Evolutionary conservation across 148 eudicot genomes (phyloP).

Genomic region (Oxyria digyna): DNA sequence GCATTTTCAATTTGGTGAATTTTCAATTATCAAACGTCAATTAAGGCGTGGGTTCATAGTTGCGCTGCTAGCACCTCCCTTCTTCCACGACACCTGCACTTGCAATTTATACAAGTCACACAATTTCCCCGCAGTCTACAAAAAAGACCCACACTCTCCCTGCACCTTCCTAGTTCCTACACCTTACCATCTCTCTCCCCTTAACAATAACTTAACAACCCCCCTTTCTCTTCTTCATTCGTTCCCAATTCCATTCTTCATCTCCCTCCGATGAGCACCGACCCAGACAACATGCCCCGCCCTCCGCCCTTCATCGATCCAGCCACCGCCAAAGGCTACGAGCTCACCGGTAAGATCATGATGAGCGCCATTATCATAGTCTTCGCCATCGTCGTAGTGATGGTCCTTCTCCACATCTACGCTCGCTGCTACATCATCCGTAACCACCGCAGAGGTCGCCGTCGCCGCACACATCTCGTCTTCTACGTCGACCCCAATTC

Average conservation of each 20-base stretch:
- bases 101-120: not conserved
- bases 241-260: not conserved
- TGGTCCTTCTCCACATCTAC: slow-evolving; percentile 64
- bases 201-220: not conserved
- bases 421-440: slow-evolving; percentile 73
- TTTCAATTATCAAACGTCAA: not conserved
- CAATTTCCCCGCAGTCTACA: not conserved
- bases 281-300: not conserved
- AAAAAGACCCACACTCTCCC: not conserved
- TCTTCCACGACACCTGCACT: not conserved
- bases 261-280: not conserved
- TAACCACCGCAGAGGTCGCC: slow-evolving; percentile 26
- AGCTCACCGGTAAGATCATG: slow-evolving; percentile 73
- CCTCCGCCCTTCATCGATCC: not conserved
- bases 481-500: slow-evolving; percentile 44
- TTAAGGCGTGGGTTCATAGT: slow-evolving; percentile 7
- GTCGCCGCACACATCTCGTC: slow-evolving; percentile 38
- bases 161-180: not conserved
- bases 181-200: not conserved
- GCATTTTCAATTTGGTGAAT: not conserved
- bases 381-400: slow-evolving; percentile 47
- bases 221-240: not conserved
- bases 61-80: not conserved
- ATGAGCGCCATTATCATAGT: slow-evolving; percentile 56
- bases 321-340: slow-evolving; percentile 24